Base-by-base conservation (phyloP, 2,329 filamentous ascomycete genomes). In the Alternaria tenuissima region DNA sequence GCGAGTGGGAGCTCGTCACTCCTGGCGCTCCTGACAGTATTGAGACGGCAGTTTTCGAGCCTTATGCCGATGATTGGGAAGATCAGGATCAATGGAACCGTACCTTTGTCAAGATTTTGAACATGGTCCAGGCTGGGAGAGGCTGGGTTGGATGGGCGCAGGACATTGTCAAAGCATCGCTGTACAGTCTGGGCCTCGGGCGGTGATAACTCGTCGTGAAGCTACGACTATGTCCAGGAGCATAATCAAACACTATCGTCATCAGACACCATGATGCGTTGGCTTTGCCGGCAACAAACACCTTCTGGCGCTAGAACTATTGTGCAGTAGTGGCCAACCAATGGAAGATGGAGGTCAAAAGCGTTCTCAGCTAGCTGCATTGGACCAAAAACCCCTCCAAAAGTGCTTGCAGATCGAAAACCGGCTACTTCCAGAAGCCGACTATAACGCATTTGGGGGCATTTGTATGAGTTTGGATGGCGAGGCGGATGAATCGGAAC, bases 41-140 rank as follows among this genome's bases (percentile, higher is more conserved):
- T 46, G 80, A 83, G 52, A 78, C 78, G 34, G 84, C 83, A 0
- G 75, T 87, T 1, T 90, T 87, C 84, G 89, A 91, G 71, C 79
- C 84, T 44, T 88, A 87, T 72, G 87, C 82, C 0, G 80, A 88
- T 63, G 87, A 89, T 67, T 87, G 84, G 66, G 80, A 83, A 58
- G 81, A 85, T 61, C 80, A 81, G 16, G 88, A 90, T 68, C 73
- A 80, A 2, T 90, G 89, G 68, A 80, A 82, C 24, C 78, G 81
- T 59, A 82, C 85, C 39, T 81, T 87, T 55, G 74, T 90, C 2
- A 76, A 78, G 41, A 63, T 89, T 59, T 47, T 90, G 64, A 88
- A 89, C 69, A 70, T 80, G 30, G 68, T 85, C 36, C 81, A 84
- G 62, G 69, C 67, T 32, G 70, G 81, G 11, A 81, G 82, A 64